phyloP scores from a whole-genome alignment of 768 basidiomycete species.

The Rhizopogon roseolus region DNA sequence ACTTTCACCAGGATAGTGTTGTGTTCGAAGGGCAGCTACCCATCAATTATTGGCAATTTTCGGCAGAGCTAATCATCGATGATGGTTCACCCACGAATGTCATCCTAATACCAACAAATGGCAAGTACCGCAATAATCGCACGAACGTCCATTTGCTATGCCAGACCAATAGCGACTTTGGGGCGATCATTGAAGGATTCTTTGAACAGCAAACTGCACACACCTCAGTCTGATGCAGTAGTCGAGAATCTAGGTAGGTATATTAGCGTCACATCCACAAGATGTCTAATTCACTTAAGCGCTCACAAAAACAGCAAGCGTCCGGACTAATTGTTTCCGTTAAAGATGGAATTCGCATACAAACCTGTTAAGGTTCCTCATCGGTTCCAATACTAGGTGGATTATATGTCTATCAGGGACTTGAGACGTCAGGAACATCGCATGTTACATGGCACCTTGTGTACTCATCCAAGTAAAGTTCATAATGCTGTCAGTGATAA shows the following conservation, averaged over 20 bases:
- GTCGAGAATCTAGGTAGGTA: conserved; percentile 7
- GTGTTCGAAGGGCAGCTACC: background rate
- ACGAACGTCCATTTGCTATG: conserved; percentile 17
- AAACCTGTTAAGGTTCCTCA: background rate
- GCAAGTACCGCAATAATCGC: conserved; percentile 21
- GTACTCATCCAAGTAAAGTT: background rate
- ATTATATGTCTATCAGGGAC: background rate
- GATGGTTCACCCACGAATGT: background rate
- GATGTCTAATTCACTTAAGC: background rate
- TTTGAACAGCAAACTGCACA: background rate
- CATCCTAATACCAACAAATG: conserved; percentile 16
- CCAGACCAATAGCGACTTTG: conserved; percentile 19
- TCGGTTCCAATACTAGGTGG: background rate
- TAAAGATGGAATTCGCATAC: background rate
- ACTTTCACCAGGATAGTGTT: background rate
- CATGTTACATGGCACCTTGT: background rate
- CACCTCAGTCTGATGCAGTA: conserved; percentile 21
- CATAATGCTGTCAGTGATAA: too few species aligned
- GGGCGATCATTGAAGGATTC: background rate
- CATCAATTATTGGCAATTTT: background rate
- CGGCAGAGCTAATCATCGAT: background rate
- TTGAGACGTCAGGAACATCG: background rate
- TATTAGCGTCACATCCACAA: background rate
- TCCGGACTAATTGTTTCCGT: background rate
- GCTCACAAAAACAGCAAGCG: background rate